Conservation (phyloP, 164 flowering plant species). For the Chimonanthus praecox region DNA sequence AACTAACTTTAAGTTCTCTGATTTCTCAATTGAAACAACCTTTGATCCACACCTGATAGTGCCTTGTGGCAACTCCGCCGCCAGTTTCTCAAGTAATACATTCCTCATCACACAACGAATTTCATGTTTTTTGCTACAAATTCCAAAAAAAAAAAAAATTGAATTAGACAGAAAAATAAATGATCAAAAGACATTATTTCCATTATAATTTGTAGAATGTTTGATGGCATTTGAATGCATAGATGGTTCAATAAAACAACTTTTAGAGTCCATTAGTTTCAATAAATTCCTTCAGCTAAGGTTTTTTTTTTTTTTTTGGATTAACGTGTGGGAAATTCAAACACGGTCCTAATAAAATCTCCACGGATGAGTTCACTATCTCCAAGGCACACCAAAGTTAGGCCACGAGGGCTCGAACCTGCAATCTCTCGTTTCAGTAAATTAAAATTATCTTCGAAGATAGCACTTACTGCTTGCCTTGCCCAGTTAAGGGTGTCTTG, state of each 20-base stretch:
- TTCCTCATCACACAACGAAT: conserved; percentile 46
- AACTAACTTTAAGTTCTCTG: conserved; percentile 37
- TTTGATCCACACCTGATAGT: conserved; percentile 62
- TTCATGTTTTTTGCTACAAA: conserved; percentile 35
- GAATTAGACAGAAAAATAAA: neutral
- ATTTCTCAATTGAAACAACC: conserved; percentile 49
- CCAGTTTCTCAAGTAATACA: conserved; percentile 47
- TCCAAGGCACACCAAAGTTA: too few species aligned
- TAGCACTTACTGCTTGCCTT: conserved; percentile 23
- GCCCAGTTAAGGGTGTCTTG: conserved; percentile 7
- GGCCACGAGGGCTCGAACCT: too few species aligned
- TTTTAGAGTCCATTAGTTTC: neutral
- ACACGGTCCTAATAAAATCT: too few species aligned
- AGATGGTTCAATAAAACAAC: too few species aligned
- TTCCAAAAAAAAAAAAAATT: neutral
- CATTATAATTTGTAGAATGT: too few species aligned
- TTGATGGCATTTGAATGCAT: neutral
- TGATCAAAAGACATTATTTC: neutral
- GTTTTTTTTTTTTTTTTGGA: neutral
- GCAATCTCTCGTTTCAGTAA: too few species aligned
- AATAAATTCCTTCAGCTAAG: neutral
- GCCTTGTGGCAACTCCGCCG: conserved; percentile 49
- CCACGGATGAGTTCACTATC: neutral
- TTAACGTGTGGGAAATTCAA: neutral
- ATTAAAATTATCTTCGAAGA: neutral